phyloP scores from a whole-genome alignment of 1,284 basidiomycete species.

The Termitomyces sp. region DNA sequence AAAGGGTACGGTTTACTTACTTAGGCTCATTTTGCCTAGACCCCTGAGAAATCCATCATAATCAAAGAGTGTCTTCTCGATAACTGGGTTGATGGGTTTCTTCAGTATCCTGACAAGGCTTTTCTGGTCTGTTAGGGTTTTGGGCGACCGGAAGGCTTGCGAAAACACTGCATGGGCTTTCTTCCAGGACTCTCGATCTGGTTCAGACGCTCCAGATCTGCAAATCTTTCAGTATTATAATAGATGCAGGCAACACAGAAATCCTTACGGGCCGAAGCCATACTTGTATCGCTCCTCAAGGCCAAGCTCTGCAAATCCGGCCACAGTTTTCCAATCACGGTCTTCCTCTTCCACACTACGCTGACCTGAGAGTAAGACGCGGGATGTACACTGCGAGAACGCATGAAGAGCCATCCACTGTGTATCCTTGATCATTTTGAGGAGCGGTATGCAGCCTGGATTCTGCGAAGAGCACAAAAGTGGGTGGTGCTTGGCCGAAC shows the following conservation, averaged over 20 bases:
- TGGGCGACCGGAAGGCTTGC: conserved; percentile 53
- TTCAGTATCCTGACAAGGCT: conserved; percentile 52
- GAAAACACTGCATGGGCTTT: conserved; percentile 53
- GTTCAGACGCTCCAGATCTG: conserved; percentile 34
- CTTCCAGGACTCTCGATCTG: conserved; percentile 60
- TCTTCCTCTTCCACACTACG: conserved; percentile 37
- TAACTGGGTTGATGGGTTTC: conserved; percentile 47
- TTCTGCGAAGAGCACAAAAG: conserved; percentile 75
- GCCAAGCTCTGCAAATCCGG: conserved; percentile 54
- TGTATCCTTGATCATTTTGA: conserved; percentile 52
- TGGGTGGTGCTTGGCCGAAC: conserved; percentile 59
- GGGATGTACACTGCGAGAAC: conserved; percentile 59
- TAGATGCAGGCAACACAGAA: conserved; percentile 2
- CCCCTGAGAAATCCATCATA: conserved; percentile 71
- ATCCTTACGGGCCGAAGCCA: conserved; percentile 37
- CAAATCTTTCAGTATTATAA: neutral
- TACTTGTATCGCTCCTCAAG: conserved; percentile 61
- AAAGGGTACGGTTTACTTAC: conserved; percentile 36
- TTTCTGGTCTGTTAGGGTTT: conserved; percentile 45
- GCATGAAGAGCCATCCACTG: conserved; percentile 78
- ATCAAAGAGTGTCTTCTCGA: conserved; percentile 60
- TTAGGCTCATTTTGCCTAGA: conserved; percentile 81
- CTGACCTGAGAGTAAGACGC: conserved; percentile 56
- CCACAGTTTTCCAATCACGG: conserved; percentile 46
- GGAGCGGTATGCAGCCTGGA: conserved; percentile 55